A percentile compares a stretch with the other conserved stretches of the same genome.
Conservation (phyloP, 306 rosid genomes). For the Luffa acutangula region DNA sequence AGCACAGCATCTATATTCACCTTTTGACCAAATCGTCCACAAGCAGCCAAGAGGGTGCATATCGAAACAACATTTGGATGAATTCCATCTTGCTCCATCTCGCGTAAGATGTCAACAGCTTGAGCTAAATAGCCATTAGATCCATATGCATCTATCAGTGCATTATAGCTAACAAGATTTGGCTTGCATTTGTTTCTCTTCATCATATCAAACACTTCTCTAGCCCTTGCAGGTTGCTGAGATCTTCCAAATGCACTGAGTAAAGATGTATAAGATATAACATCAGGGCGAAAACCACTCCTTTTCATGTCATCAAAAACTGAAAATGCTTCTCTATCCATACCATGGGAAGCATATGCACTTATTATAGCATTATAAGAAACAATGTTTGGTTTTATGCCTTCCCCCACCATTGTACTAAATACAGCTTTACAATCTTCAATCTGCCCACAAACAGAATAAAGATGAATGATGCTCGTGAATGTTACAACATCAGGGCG, state of each 20-base stretch:
- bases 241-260: conserved; percentile 89
- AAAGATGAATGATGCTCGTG: conserved; percentile 76
- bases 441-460: conserved; percentile 66
- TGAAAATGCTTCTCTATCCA: conserved; percentile 52
- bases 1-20: conserved; percentile 77
- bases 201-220: conserved; percentile 53
- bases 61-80: conserved; percentile 86
- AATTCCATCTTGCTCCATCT: conserved; percentile 77
- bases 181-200: conserved; percentile 63
- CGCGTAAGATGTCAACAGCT: conserved; percentile 70
- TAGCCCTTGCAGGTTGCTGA: conserved; percentile 58
- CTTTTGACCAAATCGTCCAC: conserved; percentile 75
- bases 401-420: conserved; percentile 70
- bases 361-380: conserved; percentile 71
- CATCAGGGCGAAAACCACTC: conserved; percentile 64
- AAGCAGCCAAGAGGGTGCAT: conserved; percentile 81
- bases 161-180: conserved; percentile 75
- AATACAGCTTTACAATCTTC: conserved; percentile 66
- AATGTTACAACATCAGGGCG: conserved; percentile 81
- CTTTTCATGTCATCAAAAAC: conserved; percentile 60
- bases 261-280: conserved; percentile 80
- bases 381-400: conserved; percentile 67
- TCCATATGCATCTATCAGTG: conserved; percentile 87
- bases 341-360: conserved; percentile 79
- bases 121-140: conserved; percentile 67